Base-by-base conservation (phyloP, 805 yeast genomes). In the Groenewaldozyma salmanticensis region DNA sequence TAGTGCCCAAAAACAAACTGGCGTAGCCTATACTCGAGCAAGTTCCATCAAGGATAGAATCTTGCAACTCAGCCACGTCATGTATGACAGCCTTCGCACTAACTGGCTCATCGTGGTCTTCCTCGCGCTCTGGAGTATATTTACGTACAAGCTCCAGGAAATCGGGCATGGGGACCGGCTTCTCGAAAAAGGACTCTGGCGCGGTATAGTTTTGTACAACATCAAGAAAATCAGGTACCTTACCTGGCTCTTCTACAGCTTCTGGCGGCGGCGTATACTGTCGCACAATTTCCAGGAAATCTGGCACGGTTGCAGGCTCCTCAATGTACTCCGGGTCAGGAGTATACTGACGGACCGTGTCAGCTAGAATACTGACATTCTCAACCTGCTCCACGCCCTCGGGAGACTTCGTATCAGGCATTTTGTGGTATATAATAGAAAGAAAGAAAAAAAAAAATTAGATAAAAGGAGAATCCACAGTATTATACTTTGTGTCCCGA, bases 1-100 rank as follows among this genome's bases (percentile, higher is more conserved):
- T 21, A 20, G 31, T n/a, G 13, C 31, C 17, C 19, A 43, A 15
- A 24, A 45, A 27, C 19, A 47, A 40, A 19, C 42, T 39, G 16
- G 42, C 19, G 29, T 47, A 45, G 31, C 49, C 47, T n/a, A 47
- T 34, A 15, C 35, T 27, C 13, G 49, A 44, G 37, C 44, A 20
- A 4, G 44, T 36, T 9, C 37, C 22, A 29, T 47, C 48, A 40
- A 38, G 39, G 21, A 35, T 27, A 18, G 42, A 27, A 13, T 39
- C 35, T 24, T 24, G 29, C 11, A 24, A 13, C 11, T 7, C 7
- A 24, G 29, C 7, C 11, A 24, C 29, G 11, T 24, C 11, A 9
- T 7, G 11, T 7, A 24, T 7, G 29, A 24, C 7, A 9, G 29
- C 7, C 13, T 7, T 7, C 11, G 29, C 29, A 9, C 11, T 24